Base-by-base conservation (phyloP, 768 basidiomycete genomes). In the Trametes punicea region DNA sequence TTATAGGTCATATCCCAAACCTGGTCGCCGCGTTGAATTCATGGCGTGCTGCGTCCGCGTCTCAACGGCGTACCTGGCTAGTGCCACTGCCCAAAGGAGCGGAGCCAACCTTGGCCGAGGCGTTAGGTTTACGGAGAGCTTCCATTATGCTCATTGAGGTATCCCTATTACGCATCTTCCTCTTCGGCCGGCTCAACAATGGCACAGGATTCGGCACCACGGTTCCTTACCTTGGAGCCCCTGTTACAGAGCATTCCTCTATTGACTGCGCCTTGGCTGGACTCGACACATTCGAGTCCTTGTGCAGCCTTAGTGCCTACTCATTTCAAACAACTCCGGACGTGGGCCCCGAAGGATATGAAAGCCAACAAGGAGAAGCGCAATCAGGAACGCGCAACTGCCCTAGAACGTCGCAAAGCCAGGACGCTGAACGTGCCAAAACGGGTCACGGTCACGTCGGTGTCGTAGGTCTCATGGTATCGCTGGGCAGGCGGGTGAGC, bases 281-380 rank as follows among this genome's bases (percentile, higher is more conserved):
- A 81, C 39, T 69, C 75, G 1, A 3, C 63, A 70, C 29, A 26
- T 55, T 52, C 34, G 64, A 57, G 15, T 54, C 56, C 18, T n/a
- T 50, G 46, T 52, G 41, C 26, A n/a, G 20, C 69, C 16, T 73
- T 85, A 23, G 71, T 88, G 38, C 83, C 87, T 2, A 91, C 90
- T 0, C 87, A 91, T 65, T 77, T 93, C 61, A 95, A 93, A 65
- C 90, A 92, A 61, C 67, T 93, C 20, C 78, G 79, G 16, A 94
- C 93, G 2, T 82, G 84, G 26, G 82, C 84, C 3, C 92, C 92
- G 1, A 84, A 81, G 63, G 88, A 93, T 64, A 88, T 91, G 80
- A 88, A 80, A 65, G 77, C 72, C 29, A 83, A 84, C 29, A 91
- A 87, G 65, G 78, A 82, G 53, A 65, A 72, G 48, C 77, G 90